Evolutionary conservation across 2,329 filamentous ascomycete genomes (phyloP).

Genomic region (Hirsutella minnesotensis): DNA sequence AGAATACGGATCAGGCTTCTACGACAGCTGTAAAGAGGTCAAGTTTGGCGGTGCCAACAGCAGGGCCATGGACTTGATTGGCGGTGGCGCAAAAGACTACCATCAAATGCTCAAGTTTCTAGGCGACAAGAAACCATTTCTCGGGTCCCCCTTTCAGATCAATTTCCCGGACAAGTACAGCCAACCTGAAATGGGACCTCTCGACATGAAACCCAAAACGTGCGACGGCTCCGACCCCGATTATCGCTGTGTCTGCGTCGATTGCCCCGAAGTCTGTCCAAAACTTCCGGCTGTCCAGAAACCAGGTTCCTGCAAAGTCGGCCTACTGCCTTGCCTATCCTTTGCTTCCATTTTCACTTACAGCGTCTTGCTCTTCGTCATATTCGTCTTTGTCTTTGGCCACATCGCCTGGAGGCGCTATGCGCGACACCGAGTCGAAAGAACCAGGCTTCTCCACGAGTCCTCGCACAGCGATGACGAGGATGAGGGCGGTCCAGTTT

Average conservation of each 20-base stretch:
- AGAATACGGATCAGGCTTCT: conserved; percentile 78
- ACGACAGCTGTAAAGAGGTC: conserved; percentile 96
- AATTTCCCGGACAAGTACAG: conserved; percentile 63
- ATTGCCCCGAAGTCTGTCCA: conserved; percentile 80
- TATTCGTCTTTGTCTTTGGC: conserved; percentile 56
- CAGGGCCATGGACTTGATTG: conserved; percentile 91
- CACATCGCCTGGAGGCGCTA: conserved; percentile 68
- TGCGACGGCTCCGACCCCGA: conserved; percentile 82
- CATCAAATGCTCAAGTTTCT: conserved; percentile 80
- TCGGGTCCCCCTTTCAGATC: conserved; percentile 96
- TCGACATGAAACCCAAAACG: conserved; percentile 62
- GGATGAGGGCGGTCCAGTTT: conserved; percentile 71
- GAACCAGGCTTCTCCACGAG: conserved; percentile 79
- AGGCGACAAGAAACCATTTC: conserved; percentile 70
- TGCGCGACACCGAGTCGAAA: conserved; percentile 62
- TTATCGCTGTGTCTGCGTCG: conserved; percentile 86
- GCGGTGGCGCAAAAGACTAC: conserved; percentile 87
- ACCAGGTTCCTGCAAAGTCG: conserved; percentile 65
- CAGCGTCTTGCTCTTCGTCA: conserved; percentile 56
- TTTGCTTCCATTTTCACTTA: conserved; percentile 88
- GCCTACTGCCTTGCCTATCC: conserved; percentile 80
- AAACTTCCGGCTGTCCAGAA: conserved; percentile 65
- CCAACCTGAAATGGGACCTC: conserved; percentile 58
- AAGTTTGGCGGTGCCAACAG: conserved; percentile 94
- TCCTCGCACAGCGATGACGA: conserved; percentile 79